Evolutionary conservation across 805 yeast species (phyloP).

Genomic region (Saccharomycopsis lassenensis): DNA sequence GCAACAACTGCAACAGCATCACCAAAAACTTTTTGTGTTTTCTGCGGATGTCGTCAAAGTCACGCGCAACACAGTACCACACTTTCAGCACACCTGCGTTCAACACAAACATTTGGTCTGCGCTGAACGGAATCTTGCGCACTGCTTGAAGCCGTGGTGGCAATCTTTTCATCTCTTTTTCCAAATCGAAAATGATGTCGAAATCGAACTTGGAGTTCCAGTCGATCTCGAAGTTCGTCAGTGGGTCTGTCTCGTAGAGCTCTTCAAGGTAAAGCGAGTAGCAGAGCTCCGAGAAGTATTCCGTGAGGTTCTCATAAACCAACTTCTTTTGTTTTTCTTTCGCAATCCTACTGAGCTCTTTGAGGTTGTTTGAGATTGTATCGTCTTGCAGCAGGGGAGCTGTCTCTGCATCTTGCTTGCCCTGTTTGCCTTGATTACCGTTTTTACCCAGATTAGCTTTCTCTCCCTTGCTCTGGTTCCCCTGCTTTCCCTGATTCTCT

Average conservation of each 20-base stretch:
- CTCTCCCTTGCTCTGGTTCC: background rate
- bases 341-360: conserved; percentile 26
- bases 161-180: conserved; percentile 42
- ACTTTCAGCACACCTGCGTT: conserved; percentile 37
- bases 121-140: conserved; percentile 48
- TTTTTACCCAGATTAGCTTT: conserved; percentile 2
- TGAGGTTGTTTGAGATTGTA: conserved; percentile 24
- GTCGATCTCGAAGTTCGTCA: conserved; percentile 37
- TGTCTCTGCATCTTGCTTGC: conserved; percentile 3
- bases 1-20: conserved; percentile 39
- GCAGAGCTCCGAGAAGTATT: conserved; percentile 49
- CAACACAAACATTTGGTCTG: conserved; percentile 48
- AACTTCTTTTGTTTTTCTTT: conserved; percentile 27
- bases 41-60: conserved; percentile 24
- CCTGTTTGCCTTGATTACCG: background rate
- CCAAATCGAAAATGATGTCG: conserved; percentile 28
- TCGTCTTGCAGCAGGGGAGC: conserved; percentile 2
- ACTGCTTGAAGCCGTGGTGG: conserved; percentile 31
- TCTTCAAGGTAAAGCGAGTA: conserved; percentile 57
- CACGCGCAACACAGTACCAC: conserved; percentile 50
- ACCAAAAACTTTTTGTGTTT: conserved; percentile 26
- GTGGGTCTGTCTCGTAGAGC: conserved; percentile 34
- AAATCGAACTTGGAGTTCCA: conserved; percentile 31
- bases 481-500: background rate
- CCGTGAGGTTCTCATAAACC: conserved; percentile 36